Conservation (phyloP, 305 asterid genomes). For the Withania somnifera region DNA sequence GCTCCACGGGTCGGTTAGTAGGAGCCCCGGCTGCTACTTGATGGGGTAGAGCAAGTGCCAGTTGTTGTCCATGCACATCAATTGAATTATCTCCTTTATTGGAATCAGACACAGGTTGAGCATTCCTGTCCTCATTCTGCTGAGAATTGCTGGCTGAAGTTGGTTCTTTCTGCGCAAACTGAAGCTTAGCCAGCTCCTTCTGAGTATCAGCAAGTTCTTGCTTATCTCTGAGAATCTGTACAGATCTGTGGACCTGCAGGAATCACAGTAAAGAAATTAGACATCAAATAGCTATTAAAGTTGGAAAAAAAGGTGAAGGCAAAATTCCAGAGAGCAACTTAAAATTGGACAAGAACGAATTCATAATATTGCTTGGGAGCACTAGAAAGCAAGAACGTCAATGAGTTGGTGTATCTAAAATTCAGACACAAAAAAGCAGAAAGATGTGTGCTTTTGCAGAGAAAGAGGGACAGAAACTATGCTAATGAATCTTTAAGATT, state of each 20-base stretch:
- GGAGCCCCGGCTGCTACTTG: constrained; percentile 44
- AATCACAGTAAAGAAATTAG: not conserved
- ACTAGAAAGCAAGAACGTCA: not conserved
- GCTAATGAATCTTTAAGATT: not conserved
- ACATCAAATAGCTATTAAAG: not conserved
- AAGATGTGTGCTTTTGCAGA: not conserved
- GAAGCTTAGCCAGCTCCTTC: constrained; percentile 84
- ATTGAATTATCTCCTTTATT: constrained; percentile 35
- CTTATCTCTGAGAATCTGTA: constrained; percentile 85
- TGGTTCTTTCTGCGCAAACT: constrained; percentile 57
- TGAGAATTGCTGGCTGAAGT: constrained; percentile 35
- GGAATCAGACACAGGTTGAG: constrained; percentile 34
- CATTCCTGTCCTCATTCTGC: constrained; percentile 42
- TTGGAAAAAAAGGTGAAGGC: not conserved
- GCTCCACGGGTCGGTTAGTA: constrained; percentile 34
- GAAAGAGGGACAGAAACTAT: not conserved
- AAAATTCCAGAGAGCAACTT: not conserved
- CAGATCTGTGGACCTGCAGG: constrained; percentile 82
- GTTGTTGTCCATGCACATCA: constrained; percentile 44
- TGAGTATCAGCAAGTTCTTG: constrained; percentile 91
- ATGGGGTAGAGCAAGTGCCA: constrained; percentile 70
- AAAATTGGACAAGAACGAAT: not conserved
- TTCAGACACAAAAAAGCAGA: not conserved
- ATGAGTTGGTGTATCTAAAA: not conserved
- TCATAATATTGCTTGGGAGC: not conserved